These are phyloP conservation scores for Colletotrichum chlorophyti DNA, from an alignment of 2,329 filamentous ascomycete genomes.

Conservation along the genomic window DNA sequence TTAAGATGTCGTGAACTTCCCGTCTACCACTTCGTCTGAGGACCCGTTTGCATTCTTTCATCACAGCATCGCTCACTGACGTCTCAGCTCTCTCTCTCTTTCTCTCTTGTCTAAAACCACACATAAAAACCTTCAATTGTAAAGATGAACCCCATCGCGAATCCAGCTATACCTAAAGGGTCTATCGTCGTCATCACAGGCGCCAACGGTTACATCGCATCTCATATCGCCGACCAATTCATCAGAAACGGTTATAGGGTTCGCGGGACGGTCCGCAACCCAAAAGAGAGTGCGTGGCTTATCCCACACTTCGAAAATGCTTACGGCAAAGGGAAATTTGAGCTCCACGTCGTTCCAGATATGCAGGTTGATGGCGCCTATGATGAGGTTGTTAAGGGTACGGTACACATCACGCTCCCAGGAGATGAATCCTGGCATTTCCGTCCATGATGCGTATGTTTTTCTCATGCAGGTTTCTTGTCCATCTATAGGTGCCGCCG, in stretches of 20 bases:
- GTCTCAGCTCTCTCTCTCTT: too few species aligned
- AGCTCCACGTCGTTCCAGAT: constrained; percentile 41
- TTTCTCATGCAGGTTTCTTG: too few species aligned
- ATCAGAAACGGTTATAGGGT: constrained; percentile 48
- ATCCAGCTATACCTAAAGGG: constrained; percentile 33
- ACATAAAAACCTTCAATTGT: too few species aligned
- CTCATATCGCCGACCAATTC: constrained; percentile 46
- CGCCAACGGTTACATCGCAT: constrained; percentile 48
- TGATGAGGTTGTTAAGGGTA: constrained; percentile 37
- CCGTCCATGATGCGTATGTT: too few species aligned
- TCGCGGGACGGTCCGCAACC: constrained; percentile 50
- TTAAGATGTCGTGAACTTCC: neutral
- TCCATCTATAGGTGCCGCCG: constrained; percentile 29
- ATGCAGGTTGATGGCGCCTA: constrained; percentile 37
- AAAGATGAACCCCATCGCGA: constrained; percentile 1
- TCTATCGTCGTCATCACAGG: constrained; percentile 49
- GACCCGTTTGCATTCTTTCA: too few species aligned
- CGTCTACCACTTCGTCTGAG: too few species aligned
- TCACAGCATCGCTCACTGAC: too few species aligned
- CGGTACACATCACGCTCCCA: neutral
- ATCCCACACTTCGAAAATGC: constrained; percentile 36
- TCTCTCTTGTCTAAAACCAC: too few species aligned
- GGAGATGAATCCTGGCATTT: too few species aligned
- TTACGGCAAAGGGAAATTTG: constrained; percentile 42
- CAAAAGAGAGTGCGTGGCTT: constrained; percentile 41